phyloP scores from a whole-genome alignment of 1,284 basidiomycete genomes.

The Quambalaria eucalypti region DNA sequence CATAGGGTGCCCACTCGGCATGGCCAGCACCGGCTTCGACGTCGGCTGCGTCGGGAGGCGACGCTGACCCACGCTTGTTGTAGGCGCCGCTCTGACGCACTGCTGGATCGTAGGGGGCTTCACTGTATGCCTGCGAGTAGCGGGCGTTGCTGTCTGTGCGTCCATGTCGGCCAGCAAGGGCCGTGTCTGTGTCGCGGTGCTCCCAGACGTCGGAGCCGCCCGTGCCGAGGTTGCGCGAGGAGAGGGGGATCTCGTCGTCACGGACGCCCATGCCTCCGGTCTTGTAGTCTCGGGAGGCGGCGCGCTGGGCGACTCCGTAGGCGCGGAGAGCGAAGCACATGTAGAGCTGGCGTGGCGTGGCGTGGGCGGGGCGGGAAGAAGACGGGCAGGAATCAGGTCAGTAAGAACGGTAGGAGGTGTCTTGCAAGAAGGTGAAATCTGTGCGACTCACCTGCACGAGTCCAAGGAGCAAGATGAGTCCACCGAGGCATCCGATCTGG shows the following conservation, averaged over 20 bases:
- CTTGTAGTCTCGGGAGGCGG: neutral
- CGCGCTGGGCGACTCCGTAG: slow-evolving; percentile 18
- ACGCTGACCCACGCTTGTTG: no score
- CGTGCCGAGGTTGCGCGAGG: neutral
- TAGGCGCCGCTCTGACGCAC: neutral
- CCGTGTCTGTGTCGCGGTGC: neutral
- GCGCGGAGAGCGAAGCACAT: slow-evolving; percentile 37
- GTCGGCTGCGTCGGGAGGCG: no score
- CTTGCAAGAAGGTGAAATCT: slow-evolving; percentile 4
- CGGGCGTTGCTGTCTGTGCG: no score
- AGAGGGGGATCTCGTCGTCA: neutral
- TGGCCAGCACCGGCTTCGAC: no score
- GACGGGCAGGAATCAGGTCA: neutral
- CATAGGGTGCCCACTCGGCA: no score
- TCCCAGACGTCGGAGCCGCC: neutral
- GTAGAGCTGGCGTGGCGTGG: slow-evolving; percentile 30
- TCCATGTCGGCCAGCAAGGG: neutral
- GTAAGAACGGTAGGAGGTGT: neutral
- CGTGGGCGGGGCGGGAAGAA: neutral
- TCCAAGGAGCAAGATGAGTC: slow-evolving; percentile 34
- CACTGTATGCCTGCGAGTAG: no score
- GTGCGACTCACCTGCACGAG: no score
- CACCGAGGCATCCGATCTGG: slow-evolving; percentile 39
- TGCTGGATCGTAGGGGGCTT: no score
- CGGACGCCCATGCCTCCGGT: neutral